phyloP scores from a whole-genome alignment of 495 filamentous ascomycete genomes.

The Penicillium arizonense region DNA sequence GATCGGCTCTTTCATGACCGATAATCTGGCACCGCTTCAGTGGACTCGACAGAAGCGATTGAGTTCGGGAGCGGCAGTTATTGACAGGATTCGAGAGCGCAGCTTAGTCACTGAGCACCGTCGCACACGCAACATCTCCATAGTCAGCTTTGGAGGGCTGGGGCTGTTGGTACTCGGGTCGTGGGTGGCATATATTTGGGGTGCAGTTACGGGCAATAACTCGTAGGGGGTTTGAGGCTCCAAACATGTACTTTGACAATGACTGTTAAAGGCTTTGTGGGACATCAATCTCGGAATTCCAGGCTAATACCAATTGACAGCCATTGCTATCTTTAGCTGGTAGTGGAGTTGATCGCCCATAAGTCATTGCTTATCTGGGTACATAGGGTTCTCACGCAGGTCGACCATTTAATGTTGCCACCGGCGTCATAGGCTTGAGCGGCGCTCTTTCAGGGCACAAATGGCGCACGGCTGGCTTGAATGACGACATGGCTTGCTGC shows the following conservation, averaged over 20 bases:
- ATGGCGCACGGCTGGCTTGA: neutral
- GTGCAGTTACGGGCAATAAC: conserved; percentile 39
- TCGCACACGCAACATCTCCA: conserved; percentile 25
- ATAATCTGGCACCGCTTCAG: conserved; percentile 33
- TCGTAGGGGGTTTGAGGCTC: conserved; percentile 3
- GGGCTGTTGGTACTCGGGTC: conserved; percentile 30
- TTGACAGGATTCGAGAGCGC: conserved; percentile 25
- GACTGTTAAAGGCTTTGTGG: neutral
- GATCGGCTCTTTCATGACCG: conserved; percentile 19
- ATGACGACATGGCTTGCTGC: neutral
- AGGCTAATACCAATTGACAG: neutral
- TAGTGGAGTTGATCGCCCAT: neutral
- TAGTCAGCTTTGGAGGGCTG: conserved; percentile 30
- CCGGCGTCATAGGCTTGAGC: conserved; percentile 1
- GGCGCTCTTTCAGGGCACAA: neutral
- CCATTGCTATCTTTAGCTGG: neutral
- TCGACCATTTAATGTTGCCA: neutral
- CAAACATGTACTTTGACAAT: neutral
- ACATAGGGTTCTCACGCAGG: neutral
- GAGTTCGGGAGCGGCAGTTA: conserved; percentile 25
- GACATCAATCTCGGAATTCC: neutral
- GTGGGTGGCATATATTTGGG: conserved; percentile 48
- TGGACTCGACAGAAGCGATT: conserved; percentile 42
- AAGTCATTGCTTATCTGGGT: neutral
- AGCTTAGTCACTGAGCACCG: conserved; percentile 19